phyloP scores from a whole-genome alignment of 2,329 filamentous ascomycete species.

The Grosmannia serpens region DNA sequence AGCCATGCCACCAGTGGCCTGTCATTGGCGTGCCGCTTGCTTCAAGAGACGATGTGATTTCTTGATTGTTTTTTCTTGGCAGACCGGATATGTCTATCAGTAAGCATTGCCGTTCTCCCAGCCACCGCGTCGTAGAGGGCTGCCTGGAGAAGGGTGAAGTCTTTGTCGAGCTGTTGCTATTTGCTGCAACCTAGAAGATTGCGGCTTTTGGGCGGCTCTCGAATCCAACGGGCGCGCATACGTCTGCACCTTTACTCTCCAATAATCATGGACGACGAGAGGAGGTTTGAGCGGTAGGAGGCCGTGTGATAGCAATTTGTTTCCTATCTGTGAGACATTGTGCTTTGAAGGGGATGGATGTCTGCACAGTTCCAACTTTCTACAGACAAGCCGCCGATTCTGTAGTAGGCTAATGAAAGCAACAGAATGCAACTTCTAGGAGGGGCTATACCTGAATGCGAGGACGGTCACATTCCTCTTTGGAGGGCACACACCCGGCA shows the following conservation, averaged over 20 bases:
- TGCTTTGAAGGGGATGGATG: no score
- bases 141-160: constrained; percentile 19
- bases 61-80: background rate
- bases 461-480: no score
- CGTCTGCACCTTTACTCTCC: constrained; percentile 36
- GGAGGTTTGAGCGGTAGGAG: no score
- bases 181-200: constrained; percentile 33
- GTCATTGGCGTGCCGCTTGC: background rate
- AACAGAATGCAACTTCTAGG: no score
- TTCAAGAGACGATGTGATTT: background rate
- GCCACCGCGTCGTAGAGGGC: constrained; percentile 13
- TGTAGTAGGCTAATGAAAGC: no score
- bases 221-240: constrained; percentile 32
- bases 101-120: background rate
- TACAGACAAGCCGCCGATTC: no score
- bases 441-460: no score
- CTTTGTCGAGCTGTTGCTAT: constrained; percentile 15
- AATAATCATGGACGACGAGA: no score
- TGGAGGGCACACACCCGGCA: no score
- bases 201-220: constrained; percentile 21
- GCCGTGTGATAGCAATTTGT: constrained; percentile 19
- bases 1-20: constrained; percentile 6
- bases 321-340: no score
- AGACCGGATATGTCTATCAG: background rate
- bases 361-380: no score